These are phyloP conservation scores for Septoria petroselini DNA, from an alignment of 2,329 filamentous ascomycete species.

Conservation along the genomic window DNA sequence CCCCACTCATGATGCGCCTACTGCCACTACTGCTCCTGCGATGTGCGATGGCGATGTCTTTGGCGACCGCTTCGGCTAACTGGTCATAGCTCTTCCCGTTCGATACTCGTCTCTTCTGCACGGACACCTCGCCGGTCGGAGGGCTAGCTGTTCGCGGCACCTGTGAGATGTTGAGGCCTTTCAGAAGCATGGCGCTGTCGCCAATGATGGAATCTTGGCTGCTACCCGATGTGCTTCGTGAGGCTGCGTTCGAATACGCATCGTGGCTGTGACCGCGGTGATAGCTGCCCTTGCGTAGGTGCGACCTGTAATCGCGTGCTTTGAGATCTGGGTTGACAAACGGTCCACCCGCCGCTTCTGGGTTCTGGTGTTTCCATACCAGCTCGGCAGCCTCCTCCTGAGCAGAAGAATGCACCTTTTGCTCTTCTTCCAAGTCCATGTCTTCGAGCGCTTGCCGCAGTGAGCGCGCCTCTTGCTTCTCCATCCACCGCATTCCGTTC, in stretches of 20 bases:
- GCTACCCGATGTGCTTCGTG: slow-evolving; percentile 21
- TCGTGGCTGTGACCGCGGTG: slow-evolving; percentile 51
- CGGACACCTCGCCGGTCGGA: slow-evolving; percentile 23
- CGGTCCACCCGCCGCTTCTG: slow-evolving; percentile 55
- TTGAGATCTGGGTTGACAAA: slow-evolving; percentile 37
- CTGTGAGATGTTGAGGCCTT: slow-evolving; percentile 19
- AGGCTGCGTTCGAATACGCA: slow-evolving; percentile 15
- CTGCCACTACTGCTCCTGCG: slow-evolving; percentile 61
- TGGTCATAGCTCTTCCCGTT: slow-evolving; percentile 39
- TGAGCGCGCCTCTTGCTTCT: slow-evolving; percentile 71
- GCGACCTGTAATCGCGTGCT: slow-evolving; percentile 57
- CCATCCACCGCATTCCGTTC: slow-evolving; percentile 72
- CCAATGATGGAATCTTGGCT: slow-evolving; percentile 20
- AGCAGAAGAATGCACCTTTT: slow-evolving; percentile 65
- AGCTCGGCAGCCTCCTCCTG: slow-evolving; percentile 75
- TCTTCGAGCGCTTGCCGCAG: slow-evolving; percentile 70
- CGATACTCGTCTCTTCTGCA: slow-evolving; percentile 27
- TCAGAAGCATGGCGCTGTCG: slow-evolving; percentile 13
- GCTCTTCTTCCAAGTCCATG: slow-evolving; percentile 64
- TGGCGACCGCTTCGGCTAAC: slow-evolving; percentile 37
- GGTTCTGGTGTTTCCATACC: slow-evolving; percentile 72
- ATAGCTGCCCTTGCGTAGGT: slow-evolving; percentile 69
- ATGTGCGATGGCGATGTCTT: slow-evolving; percentile 37
- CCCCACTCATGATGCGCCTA: slow-evolving; percentile 65
- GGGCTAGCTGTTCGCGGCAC: slow-evolving; percentile 25